These are phyloP conservation scores for Quercus tomentella DNA, from an alignment of 331 rosid species.

Conservation along the genomic window DNA sequence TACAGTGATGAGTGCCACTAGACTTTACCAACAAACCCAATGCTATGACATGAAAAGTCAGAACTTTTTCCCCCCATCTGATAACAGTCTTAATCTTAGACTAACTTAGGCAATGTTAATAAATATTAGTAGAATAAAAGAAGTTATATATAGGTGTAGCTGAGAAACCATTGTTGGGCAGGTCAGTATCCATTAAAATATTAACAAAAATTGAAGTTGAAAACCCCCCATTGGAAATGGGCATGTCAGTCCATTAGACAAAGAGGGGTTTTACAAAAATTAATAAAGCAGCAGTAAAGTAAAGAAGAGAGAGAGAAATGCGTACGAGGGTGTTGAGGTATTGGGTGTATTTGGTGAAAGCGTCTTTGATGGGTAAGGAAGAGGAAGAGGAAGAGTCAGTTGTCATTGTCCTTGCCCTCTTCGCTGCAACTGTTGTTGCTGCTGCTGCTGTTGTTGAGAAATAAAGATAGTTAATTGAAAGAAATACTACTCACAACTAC, in stretches of 20 bases:
- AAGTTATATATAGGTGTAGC: neutral
- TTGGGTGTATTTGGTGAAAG: slow-evolving; percentile 59
- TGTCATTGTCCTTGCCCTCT: slow-evolving; percentile 59
- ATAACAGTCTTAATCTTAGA: neutral
- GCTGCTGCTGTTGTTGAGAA: slow-evolving; percentile 28
- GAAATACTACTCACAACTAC: too few relatives aligned
- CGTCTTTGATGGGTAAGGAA: slow-evolving; percentile 34
- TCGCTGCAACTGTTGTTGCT: slow-evolving; percentile 16
- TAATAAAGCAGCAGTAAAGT: neutral
- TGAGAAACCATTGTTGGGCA: neutral
- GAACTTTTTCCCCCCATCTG: too few relatives aligned
- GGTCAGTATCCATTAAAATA: too few relatives aligned
- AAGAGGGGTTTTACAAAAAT: neutral
- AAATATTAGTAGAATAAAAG: neutral
- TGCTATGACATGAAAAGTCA: neutral
- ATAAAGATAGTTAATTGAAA: neutral
- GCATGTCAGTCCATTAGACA: neutral
- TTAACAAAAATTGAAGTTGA: neutral
- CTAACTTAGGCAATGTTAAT: neutral
- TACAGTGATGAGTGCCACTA: neutral
- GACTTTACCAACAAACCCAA: neutral
- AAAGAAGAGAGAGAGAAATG: neutral
- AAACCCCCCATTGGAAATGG: neutral
- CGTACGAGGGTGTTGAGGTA: slow-evolving; percentile 72
- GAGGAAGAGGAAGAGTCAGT: slow-evolving; percentile 33